A percentile compares a stretch with the other conserved stretches of the same genome.
These are phyloP conservation scores for Auxenochlorella protothecoides DNA, from an alignment of 139 green algal genomes.

Conservation along the genomic window DNA sequence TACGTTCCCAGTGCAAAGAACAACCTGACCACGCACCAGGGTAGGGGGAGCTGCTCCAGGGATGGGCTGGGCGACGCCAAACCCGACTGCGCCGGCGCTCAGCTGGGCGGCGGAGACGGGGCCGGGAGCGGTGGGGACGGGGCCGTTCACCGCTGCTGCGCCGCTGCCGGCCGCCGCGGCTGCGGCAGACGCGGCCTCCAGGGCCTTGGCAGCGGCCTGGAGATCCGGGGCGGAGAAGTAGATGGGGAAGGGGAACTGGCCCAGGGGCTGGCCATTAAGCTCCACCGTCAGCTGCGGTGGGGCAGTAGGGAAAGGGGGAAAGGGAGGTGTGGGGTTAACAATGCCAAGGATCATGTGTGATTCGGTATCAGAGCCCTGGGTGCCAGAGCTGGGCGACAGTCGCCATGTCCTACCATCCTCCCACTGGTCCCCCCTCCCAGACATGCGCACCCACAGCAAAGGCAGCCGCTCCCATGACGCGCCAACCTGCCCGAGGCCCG, in stretches of 20 bases:
- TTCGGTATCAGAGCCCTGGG: neutral
- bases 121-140: neutral
- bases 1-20: no score
- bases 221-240: slow-evolving; percentile 64
- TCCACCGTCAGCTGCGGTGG: slow-evolving; percentile 38
- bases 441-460: neutral
- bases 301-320: no score
- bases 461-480: neutral
- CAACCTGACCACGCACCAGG: no score
- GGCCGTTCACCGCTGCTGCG: no score
- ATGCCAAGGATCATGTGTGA: neutral
- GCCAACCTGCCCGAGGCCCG: no score
- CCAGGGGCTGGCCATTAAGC: slow-evolving; percentile 63
- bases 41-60: slow-evolving; percentile 1
- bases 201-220: neutral
- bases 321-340: no score
- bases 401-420: no score
- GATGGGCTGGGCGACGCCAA: no score
- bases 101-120: neutral
- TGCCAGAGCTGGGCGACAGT: no score
- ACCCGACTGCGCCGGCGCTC: neutral
- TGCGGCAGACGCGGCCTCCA: neutral
- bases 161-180: neutral
- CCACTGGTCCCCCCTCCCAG: neutral
- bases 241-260: slow-evolving; percentile 76